Conservation (phyloP, 2,329 filamentous ascomycete genomes). For the Ophiocordyceps robertsii region DNA sequence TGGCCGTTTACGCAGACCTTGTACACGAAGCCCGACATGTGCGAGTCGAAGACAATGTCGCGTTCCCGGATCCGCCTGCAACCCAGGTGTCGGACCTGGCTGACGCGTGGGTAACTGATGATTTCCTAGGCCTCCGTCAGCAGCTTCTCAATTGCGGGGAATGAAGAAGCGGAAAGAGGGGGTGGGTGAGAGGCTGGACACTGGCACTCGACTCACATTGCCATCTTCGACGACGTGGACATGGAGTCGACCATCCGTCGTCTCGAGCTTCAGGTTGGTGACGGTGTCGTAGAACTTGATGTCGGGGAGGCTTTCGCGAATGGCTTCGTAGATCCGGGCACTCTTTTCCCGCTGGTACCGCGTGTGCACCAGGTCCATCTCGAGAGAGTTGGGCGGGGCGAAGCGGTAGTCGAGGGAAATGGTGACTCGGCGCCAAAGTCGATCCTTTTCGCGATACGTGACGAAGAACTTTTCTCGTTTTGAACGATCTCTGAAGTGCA, state of each 20-base stretch:
- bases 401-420: constrained; percentile 87
- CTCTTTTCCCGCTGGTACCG: constrained; percentile 87
- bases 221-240: constrained; percentile 97
- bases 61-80: constrained; percentile 56
- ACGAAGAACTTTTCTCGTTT: constrained; percentile 96
- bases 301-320: constrained; percentile 79
- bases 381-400: constrained; percentile 67
- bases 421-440: constrained; percentile 75
- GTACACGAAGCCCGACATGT: constrained; percentile 96
- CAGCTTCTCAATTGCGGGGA: not conserved
- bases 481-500: constrained; percentile 92
- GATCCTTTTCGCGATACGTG: constrained; percentile 73
- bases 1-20: constrained; percentile 61
- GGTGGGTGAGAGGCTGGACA: not conserved
- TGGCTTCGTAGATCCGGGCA: constrained; percentile 83
- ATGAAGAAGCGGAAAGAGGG: not conserved
- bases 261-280: constrained; percentile 89
- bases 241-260: constrained; percentile 73
- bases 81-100: constrained; percentile 59
- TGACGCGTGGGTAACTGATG: constrained; percentile 67
- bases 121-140: constrained; percentile 47
- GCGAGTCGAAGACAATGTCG: constrained; percentile 72
- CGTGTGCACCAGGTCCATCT: constrained; percentile 65
- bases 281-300: constrained; percentile 96
- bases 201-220: constrained; percentile 38